Evolutionary conservation across 306 rosid species (phyloP).

Genomic region (Inga laurina): DNA sequence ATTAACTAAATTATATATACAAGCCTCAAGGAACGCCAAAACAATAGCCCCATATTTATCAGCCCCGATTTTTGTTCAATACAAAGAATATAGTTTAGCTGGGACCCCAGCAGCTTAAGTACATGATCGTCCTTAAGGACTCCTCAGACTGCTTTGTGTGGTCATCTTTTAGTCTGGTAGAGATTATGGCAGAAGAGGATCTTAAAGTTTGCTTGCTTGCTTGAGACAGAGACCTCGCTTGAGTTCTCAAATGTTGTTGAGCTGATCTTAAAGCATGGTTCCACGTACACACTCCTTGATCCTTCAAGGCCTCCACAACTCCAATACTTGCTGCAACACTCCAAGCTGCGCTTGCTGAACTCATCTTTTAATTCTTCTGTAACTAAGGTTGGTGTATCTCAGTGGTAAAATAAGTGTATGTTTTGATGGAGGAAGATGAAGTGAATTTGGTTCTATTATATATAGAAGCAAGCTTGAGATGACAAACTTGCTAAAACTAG

Average conservation of each 20-base stretch:
- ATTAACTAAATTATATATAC: not conserved
- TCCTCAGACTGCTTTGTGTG: not conserved
- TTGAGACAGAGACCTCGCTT: conserved; percentile 33
- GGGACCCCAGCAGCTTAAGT: conserved; percentile 4
- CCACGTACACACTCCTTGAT: not conserved
- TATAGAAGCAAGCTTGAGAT: not conserved
- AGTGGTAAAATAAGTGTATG: not conserved
- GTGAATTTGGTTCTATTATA: not conserved
- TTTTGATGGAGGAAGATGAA: not conserved
- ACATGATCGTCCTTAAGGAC: not conserved
- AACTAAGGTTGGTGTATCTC: not conserved
- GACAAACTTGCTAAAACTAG: too few species aligned
- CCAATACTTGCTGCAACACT: not conserved
- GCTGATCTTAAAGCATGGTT: not conserved
- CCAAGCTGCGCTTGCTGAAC: not conserved
- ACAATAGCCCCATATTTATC: not conserved
- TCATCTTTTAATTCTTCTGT: not conserved
- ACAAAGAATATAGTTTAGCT: not conserved
- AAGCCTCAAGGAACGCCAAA: not conserved
- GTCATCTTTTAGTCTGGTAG: not conserved
- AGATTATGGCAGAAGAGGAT: conserved; percentile 9
- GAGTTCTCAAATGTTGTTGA: conserved; percentile 44
- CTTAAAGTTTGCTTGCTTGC: conserved; percentile 26
- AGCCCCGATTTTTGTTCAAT: not conserved
- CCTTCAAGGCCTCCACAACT: conserved; percentile 2